Evolutionary conservation across 2,329 filamentous ascomycete genomes (phyloP), one percentile per base, ranked within the genome.

Genomic region (Claviceps sp.): DNA sequence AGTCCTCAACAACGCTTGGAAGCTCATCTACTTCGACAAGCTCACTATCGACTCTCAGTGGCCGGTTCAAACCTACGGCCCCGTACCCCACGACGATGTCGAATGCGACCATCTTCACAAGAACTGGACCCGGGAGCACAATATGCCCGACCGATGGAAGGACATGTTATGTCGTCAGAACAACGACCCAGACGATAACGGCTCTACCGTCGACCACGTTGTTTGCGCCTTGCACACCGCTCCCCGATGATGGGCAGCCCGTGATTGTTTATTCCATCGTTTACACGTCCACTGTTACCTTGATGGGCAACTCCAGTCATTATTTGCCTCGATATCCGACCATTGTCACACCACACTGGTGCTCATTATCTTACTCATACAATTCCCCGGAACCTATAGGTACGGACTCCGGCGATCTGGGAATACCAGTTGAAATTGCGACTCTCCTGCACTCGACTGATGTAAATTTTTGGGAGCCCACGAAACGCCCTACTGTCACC

Each of bases 251-350:
- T 18, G 4, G 3, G 20, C 65, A 68, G 45, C 61, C 63, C 6
- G 54, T 68, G 4, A 72, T 65, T 1, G 59, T 68, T 9, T 75
- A 69, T 60, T 71, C 68, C 2, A 65, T 77, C 38, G 60, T 75
- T 18, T 68, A 77, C 62, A 76, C 73, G 3, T 64, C 70, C 22
- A 78, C 76, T 1, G 65, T 72, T 48, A 78, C 75, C 18, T 73
- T 75, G 60, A 67, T 61, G 8, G 73, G 70, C 16, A 67, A 75
- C 50, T 67, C 65, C 4, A 62, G 58, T 24, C 67, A 74, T 50
- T 78, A 78, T 56, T 75, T 68, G 8, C 68, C 71, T 1, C 71
- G 70, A 1, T 76, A 67, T 54, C 65, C 70, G 3, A 60, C 69
- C 11, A 65, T 76, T 34, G 59, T 57, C 18, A 69, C 66, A 2